Evolutionary conservation across 306 rosid genomes (phyloP), one percentile per base, ranked within the genome.

Genomic region (Dryas drummondii): DNA sequence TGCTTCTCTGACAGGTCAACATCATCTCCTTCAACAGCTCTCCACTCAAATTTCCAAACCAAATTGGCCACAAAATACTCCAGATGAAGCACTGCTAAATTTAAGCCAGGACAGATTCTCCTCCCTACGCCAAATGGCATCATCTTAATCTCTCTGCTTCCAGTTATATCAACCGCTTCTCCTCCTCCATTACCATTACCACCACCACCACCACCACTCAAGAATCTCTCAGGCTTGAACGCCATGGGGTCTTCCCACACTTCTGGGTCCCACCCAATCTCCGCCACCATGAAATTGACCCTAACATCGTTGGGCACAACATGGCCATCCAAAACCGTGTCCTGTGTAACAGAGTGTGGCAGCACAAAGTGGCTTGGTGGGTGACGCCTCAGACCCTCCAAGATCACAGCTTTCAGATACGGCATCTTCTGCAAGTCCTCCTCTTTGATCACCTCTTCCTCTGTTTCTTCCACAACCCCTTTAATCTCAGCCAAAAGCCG

Each of bases 121-220:
- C 84, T 52, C n/a, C 84, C 84, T 2, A 14, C 84, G 5, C 84
- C 84, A 41, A 80, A 80, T 4, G 84, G 84, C 81, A 78, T 78
- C 84, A 78, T 78, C 71, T 78, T 78, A 17, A 78, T 78, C 48
- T 67, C 68, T 59, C 69, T 78, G 8, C 55, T 70, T 6, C 75
- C 75, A 1, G 65, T 52, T 32, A 70, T 22, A 37, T 78, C 76
- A 44, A 61, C 26, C 15, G 16, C 76, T 27, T 60, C 66, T 2
- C 49, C 59, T 47, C 49, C 69, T 13, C 45, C 76, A 12, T 6
- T 11, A 12, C 66, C 53, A 13, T 22, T n/a, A n/a, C n/a, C n/a
- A n/a, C n/a, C 32, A 1, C 62, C 9, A 46, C 48, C 56, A 47
- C 17, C 19, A 3, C 19, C 46, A 9, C 45, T 17, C 15, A 68